These are phyloP conservation scores for Anaeramoeba flamelloides DNA, from an alignment of 78 protist genomes.

Conservation along the genomic window DNA sequence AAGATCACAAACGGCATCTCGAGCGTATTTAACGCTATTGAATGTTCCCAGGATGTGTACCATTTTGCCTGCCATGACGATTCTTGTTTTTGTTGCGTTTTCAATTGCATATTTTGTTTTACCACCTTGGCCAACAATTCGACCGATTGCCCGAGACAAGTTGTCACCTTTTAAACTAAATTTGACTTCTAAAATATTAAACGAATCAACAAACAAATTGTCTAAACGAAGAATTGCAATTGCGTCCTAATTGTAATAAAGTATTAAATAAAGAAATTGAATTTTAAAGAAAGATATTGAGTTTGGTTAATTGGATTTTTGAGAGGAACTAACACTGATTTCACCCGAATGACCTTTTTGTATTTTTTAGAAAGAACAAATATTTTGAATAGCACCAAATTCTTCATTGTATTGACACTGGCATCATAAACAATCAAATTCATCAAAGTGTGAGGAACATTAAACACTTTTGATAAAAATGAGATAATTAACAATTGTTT, in stretches of 20 bases:
- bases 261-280: too few species aligned
- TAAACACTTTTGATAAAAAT: too few species aligned
- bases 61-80: conserved; percentile 84
- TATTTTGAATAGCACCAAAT: too few species aligned
- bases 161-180: conserved; percentile 74
- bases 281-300: too few species aligned
- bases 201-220: conserved; percentile 84
- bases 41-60: conserved; percentile 87
- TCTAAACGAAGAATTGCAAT: conserved; percentile 89
- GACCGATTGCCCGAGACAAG: conserved; percentile 87
- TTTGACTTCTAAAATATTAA: conserved; percentile 70
- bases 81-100: conserved; percentile 82
- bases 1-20: conserved; percentile 69
- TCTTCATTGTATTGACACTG: too few species aligned
- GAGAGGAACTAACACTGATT: too few species aligned
- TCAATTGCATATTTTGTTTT: conserved; percentile 83
- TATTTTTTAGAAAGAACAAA: too few species aligned
- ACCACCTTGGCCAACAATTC: conserved; percentile 93
- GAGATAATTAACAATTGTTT: too few species aligned
- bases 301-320: too few species aligned
- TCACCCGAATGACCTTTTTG: too few species aligned
- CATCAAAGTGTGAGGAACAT: too few species aligned
- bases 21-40: conserved; percentile 66
- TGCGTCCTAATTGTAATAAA: conserved; percentile 62
- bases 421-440: too few species aligned